These are phyloP conservation scores for Chloris gayana DNA, from an alignment of 176 grass and related monocot species.

Conservation along the genomic window DNA sequence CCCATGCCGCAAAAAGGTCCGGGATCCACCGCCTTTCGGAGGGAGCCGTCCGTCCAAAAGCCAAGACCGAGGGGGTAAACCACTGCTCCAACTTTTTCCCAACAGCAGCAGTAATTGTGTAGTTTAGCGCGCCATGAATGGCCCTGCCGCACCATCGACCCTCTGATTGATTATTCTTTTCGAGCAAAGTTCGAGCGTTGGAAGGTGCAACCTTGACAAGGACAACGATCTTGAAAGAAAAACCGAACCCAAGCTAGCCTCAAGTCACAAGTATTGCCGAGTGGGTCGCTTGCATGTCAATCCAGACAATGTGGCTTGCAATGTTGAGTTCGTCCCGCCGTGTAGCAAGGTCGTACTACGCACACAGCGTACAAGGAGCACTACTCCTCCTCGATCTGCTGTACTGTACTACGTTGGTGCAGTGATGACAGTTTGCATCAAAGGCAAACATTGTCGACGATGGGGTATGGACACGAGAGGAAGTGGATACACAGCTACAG, in stretches of 20 bases:
- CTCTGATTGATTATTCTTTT: neutral
- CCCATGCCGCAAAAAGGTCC: neutral
- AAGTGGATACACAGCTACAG: too few relatives aligned
- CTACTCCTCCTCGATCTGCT: too few relatives aligned
- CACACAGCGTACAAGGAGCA: too few relatives aligned
- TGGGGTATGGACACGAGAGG: neutral
- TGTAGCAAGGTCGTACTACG: too few relatives aligned
- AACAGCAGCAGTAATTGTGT: too few relatives aligned
- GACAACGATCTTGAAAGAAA: neutral
- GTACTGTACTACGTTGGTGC: neutral
- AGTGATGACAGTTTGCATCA: neutral
- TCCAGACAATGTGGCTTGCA: neutral
- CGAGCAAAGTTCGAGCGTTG: neutral
- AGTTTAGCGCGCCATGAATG: too few relatives aligned
- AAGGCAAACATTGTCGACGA: neutral
- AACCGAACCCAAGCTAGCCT: neutral
- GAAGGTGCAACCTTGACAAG: neutral
- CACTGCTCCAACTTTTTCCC: neutral
- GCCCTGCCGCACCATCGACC: neutral
- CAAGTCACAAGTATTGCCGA: neutral
- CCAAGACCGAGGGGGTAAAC: neutral
- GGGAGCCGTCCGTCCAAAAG: slow-evolving; percentile 9
- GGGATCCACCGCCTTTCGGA: slow-evolving; percentile 15
- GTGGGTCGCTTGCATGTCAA: neutral
- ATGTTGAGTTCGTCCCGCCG: neutral